Conservation (phyloP, 345 rosid genomes). For the Brassica rapa region DNA sequence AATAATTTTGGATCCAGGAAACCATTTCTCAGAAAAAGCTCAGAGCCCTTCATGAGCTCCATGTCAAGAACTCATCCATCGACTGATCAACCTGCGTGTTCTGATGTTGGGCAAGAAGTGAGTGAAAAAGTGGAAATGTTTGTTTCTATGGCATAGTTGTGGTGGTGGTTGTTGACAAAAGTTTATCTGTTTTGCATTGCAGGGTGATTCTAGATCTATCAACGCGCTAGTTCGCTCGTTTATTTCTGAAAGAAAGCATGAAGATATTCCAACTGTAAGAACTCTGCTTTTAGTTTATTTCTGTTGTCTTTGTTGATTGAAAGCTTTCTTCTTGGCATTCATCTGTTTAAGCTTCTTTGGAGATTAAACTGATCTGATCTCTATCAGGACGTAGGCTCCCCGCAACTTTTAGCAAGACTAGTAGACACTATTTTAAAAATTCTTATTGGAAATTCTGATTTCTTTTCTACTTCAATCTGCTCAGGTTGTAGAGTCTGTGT, state of each 20-base stretch:
- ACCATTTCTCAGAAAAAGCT: conserved; percentile 58
- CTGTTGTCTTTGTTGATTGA: conserved; percentile 5
- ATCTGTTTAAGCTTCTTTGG: neutral
- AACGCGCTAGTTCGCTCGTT: conserved; percentile 62
- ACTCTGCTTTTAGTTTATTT: neutral
- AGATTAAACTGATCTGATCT: neutral
- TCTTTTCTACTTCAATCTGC: conserved; percentile 1
- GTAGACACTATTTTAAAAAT: neutral
- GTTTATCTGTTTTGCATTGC: conserved; percentile 18
- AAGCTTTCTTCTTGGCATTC: conserved; percentile 10
- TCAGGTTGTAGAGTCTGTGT: conserved; percentile 82
- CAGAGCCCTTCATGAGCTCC: conserved; percentile 68
- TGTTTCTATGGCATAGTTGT: conserved; percentile 7
- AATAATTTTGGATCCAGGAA: conserved; percentile 43
- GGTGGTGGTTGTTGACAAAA: conserved; percentile 6
- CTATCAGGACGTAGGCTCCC: neutral
- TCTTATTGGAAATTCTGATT: conserved; percentile 3
- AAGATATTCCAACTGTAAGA: conserved; percentile 76
- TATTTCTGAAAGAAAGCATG: conserved; percentile 68
- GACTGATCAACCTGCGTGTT: conserved; percentile 34
- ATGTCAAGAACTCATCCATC: conserved; percentile 50
- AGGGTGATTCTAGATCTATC: conserved; percentile 62
- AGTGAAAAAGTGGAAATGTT: conserved; percentile 37
- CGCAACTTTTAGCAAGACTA: conserved; percentile 8
- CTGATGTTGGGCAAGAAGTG: conserved; percentile 57